Evolutionary conservation across 2,329 filamentous ascomycete species (phyloP), one percentile per base, ranked within the genome.

Genomic region (Calonectria fujianensis): DNA sequence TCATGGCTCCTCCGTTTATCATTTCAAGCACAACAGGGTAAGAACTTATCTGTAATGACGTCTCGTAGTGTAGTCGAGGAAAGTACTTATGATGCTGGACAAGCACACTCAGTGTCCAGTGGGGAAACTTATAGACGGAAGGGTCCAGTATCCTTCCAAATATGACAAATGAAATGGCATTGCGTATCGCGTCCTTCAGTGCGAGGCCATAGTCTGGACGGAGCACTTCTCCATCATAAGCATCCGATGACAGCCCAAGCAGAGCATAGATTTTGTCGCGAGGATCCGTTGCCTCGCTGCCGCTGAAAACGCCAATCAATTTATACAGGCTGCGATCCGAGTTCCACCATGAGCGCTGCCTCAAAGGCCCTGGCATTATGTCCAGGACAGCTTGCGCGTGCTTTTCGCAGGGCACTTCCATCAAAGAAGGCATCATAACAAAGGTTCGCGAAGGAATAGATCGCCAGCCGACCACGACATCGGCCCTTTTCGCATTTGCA

Each of bases 401-500:
- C 37, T 63, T 41, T 7, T 63, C 57, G 16, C 57, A 63, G 5
- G 57, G 24, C 16, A 63, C 14, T 10, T 41, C 37, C 57, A 63
- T 41, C 24, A 63, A 16, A 3, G 57, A 63, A 2, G 57, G 57
- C 57, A 37, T 37, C 57, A 63, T 63, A 7, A 63, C 57, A 63
- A 63, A 63, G 2, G 57, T 37, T 20, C 57, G 35, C 8, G 35
- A 41, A 3, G 57, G 35, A 8, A 63, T 63, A 2, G 35, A 63
- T 63, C 57, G 57, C 57, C 57, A 63, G 24, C 57, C 57, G 41
- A 63, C 57, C 35, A 63, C 24, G 16, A 63, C n/a, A 13, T 39
- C 27, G 14, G 57, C 57, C 10, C 57, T 63, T 29, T 63, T 63
- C n/a, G 57, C 57, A 7, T 39, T 63, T 14, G 57, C 57, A 14